These are phyloP conservation scores for Syzygium oleosum DNA, from an alignment of 345 rosid genomes.

Conservation along the genomic window DNA sequence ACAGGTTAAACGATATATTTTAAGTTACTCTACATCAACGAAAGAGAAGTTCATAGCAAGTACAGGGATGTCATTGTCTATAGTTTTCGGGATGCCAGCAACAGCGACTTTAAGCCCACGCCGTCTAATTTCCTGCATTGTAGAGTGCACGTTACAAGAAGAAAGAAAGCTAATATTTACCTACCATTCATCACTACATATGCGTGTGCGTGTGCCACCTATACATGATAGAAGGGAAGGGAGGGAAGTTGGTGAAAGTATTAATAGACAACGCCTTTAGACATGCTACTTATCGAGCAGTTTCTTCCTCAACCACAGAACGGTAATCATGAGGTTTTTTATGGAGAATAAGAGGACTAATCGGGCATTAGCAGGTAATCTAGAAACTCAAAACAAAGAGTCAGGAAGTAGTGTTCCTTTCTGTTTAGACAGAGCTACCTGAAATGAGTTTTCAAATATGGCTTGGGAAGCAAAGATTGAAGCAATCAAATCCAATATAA, in stretches of 20 bases:
- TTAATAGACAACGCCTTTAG: neutral
- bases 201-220: neutral
- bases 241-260: neutral
- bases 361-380: neutral
- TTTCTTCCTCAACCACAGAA: neutral
- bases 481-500: neutral
- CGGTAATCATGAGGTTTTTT: neutral
- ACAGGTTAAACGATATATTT: neutral
- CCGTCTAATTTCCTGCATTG: slow-evolving; percentile 43
- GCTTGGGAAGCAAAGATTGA: neutral
- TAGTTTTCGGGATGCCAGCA: slow-evolving; percentile 71
- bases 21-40: neutral
- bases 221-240: neutral
- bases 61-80: slow-evolving; percentile 80
- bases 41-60: neutral
- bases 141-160: slow-evolving; percentile 1
- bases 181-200: neutral
- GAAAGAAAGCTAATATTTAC: neutral
- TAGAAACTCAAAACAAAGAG: neutral
- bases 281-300: neutral
- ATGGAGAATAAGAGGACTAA: neutral
- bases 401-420: neutral
- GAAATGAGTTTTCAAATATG: neutral
- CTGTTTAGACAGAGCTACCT: neutral
- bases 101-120: slow-evolving; percentile 76